Conservation (phyloP, 305 asterid species). For the Solanum chacoense region DNA sequence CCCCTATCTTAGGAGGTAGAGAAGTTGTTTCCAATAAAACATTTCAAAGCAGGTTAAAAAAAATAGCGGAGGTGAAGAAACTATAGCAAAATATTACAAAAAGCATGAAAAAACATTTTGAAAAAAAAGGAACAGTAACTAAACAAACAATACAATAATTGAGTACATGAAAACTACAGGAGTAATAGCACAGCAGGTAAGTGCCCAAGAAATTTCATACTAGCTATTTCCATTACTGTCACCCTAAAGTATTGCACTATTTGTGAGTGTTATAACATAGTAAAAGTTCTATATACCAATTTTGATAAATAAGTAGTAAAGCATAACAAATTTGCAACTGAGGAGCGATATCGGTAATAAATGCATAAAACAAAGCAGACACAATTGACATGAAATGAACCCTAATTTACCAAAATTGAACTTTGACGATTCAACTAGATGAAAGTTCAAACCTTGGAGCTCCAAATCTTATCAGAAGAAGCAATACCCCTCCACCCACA, state of each 20-base stretch:
- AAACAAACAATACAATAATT: not conserved
- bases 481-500: constrained; percentile 54
- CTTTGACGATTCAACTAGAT: not conserved
- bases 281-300: not conserved
- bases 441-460: constrained; percentile 31
- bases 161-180: not conserved
- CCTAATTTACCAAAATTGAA: not conserved
- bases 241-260: no score
- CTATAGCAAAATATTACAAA: not conserved
- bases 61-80: not conserved
- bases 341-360: not conserved
- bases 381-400: not conserved
- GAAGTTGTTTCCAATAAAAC: not conserved
- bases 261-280: not conserved
- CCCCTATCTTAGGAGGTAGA: not conserved
- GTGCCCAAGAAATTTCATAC: not conserved
- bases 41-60: not conserved
- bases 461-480: constrained; percentile 58
- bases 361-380: not conserved
- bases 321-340: not conserved
- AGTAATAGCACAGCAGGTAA: not conserved
- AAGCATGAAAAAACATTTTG: not conserved
- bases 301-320: not conserved
- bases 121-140: not conserved
- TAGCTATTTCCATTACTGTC: no score